phyloP scores from a whole-genome alignment of 2,329 filamentous ascomycete genomes.

The Cordyceps sp. region DNA sequence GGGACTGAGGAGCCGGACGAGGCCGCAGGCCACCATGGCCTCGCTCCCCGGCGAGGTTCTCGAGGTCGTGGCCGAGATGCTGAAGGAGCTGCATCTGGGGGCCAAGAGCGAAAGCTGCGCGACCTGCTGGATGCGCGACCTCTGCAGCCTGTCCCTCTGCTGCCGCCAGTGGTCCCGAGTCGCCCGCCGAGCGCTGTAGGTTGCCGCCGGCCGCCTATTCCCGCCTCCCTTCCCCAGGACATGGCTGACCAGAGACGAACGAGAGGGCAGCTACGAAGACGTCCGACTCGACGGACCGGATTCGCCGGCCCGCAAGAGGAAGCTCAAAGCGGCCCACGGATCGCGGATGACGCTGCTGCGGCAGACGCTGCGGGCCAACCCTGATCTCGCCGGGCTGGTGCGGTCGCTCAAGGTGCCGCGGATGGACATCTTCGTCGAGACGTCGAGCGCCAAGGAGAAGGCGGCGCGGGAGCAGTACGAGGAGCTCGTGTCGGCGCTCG shows the following conservation, averaged over 20 bases:
- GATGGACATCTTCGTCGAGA: slow-evolving; percentile 24
- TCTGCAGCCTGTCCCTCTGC: slow-evolving; percentile 31
- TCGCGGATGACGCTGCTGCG: slow-evolving; percentile 38
- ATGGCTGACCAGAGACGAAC: background rate
- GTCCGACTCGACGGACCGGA: slow-evolving; percentile 44
- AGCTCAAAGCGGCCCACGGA: slow-evolving; percentile 34
- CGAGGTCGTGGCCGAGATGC: slow-evolving; percentile 33
- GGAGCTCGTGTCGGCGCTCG: slow-evolving; percentile 38
- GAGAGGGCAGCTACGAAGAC: slow-evolving; percentile 30
- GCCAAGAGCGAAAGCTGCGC: slow-evolving; percentile 35
- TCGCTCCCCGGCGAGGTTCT: slow-evolving; percentile 42
- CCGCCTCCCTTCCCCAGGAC: background rate
- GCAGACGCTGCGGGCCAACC: slow-evolving; percentile 36
- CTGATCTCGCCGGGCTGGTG: slow-evolving; percentile 36
- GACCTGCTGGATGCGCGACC: slow-evolving; percentile 49
- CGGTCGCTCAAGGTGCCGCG: slow-evolving; percentile 35
- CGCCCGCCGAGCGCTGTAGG: slow-evolving; percentile 34
- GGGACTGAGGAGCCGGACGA: slow-evolving; percentile 3
- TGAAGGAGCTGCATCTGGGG: slow-evolving; percentile 34
- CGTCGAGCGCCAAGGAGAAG: slow-evolving; percentile 8
- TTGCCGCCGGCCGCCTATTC: slow-evolving; percentile 2
- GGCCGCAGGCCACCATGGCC: slow-evolving; percentile 35
- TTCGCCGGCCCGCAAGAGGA: slow-evolving; percentile 36
- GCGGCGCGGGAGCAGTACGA: slow-evolving; percentile 33
- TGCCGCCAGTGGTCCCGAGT: slow-evolving; percentile 35